A percentile compares a stretch with the other conserved stretches of the same genome.
Conservation (phyloP, 805 yeast species). For the Wickerhamomyces subpelliculosus region DNA sequence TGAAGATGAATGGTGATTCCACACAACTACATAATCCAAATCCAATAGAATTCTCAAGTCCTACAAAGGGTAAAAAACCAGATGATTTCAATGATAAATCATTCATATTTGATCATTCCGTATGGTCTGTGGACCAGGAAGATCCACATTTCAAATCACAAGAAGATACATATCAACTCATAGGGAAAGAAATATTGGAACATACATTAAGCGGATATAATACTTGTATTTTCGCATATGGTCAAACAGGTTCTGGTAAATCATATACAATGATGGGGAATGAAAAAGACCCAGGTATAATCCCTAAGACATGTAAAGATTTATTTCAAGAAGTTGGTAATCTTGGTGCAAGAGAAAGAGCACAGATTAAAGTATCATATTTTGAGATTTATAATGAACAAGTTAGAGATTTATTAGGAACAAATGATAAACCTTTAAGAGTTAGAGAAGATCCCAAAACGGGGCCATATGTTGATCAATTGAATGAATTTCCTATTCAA, state of each 20-base stretch:
- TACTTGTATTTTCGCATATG: conserved; percentile 71
- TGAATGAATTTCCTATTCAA: conserved; percentile 45
- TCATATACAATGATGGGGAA: conserved; percentile 76
- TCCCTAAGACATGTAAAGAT: conserved; percentile 52
- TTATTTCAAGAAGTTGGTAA: conserved; percentile 36
- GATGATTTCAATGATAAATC: conserved; percentile 15
- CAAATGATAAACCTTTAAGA: conserved; percentile 17
- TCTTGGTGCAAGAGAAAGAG: conserved; percentile 27
- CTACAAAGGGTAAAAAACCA: conserved; percentile 5
- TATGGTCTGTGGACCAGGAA: conserved; percentile 37
- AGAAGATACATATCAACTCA: conserved; percentile 37
- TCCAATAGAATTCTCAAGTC: conserved; percentile 7
- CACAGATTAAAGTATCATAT: conserved; percentile 48
- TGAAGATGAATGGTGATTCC: conserved; percentile 11
- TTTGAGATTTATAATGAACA: conserved; percentile 76
- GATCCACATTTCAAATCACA: conserved; percentile 41
- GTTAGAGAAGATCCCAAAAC: conserved; percentile 60
- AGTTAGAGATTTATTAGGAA: conserved; percentile 53
- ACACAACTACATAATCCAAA: conserved; percentile 7
- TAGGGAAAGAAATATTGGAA: conserved; percentile 54
- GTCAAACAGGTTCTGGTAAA: conserved; percentile 83
- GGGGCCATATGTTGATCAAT: conserved; percentile 69
- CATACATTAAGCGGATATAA: conserved; percentile 66
- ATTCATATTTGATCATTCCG: conserved; percentile 45
- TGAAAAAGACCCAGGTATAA: conserved; percentile 48